Base-by-base conservation (phyloP, 352 stramenopile species). In the Phytophthora syringae region DNA sequence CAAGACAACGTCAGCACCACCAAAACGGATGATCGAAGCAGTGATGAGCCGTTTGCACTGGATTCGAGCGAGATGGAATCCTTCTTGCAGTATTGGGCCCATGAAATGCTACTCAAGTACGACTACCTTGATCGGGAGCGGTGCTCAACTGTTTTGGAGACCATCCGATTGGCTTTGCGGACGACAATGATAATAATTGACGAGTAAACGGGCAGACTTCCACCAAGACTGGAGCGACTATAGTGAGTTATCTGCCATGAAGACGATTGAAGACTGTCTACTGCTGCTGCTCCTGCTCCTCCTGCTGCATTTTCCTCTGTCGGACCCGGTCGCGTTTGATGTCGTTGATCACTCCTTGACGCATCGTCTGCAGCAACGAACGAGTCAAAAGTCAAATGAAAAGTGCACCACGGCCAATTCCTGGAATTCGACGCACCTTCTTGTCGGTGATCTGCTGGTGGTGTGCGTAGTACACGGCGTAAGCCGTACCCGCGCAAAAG, bases 401-500 rank as follows among this genome's bases (percentile, higher is more conserved):
- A 43, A 45, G 64, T 34, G n/a, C 6, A n/a, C 13, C n/a, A 3
- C 30, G 22, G 37, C 16, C 37, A 43, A 30, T 24, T 20, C n/a
- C n/a, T n/a, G n/a, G n/a, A n/a, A 28, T 2, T 13, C 49, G n/a
- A 59, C 70, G 24, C 25, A 94, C 83, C 80, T 92, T 69, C 58
- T 92, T 94, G 52, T 92, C 83, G 7, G 63, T 66, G 34, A 72
- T 65, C 49, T 94, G 86, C 75, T 94, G 86, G 63, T 90, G 52
- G 69, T 94, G 86, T n/a, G 86, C 86, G 39, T 89, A 94, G 55
- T 83, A 94, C 27, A 94, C 74, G 21, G 82, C 72, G 69, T 83
- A 90, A n/a, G 27, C 64, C 0, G 85, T 60, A 30, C 80, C 84
- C 7, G 50, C 64, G 24, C 79, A 64, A 18, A 92, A 25, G 32